Evolutionary conservation across 306 rosid species (phyloP), one percentile per base, ranked within the genome.

Genomic region (Leucaena leucocephala): DNA sequence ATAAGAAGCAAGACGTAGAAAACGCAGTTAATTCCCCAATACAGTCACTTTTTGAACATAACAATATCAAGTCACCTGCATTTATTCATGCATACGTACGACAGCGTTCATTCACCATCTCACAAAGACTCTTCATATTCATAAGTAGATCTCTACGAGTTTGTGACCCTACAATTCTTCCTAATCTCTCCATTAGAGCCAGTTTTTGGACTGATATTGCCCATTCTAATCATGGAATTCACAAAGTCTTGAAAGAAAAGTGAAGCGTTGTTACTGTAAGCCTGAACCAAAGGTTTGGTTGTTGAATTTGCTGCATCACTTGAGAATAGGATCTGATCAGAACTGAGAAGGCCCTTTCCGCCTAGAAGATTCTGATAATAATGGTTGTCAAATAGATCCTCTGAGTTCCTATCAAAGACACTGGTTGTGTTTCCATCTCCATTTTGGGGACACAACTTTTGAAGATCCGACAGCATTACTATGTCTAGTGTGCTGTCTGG

Each of bases 221-320:
- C 98, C 98, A 95, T 92, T 72, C 68, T 95, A 81, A 91, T 84
- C 97, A 95, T 91, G 73, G 97, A 86, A 57, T 80, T 89, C 2
- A 16, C 87, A 77, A 95, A 95, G 75, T 92, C 96, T 6, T 4
- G 38, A 39, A 77, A 68, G 91, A 91, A 95, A 62, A 80, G 92
- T 8, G 52, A n/a, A 22, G 16, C 1, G 34, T 85, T 36, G 0
- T 63, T 54, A 82, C 86, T 89, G 36, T 95, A 95, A 78, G 74
- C 81, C 65, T 80, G 85, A 12, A 95, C 97, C 71, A 90, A 65
- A 48, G 78, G 82, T 59, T 86, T 90, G 11, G 92, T 79, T 6
- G 92, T 86, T 21, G 86, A 84, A 44, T 42, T 78, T 3, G 92
- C 94, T 34, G 13, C 74, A 4, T 73, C 75, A 75, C 90, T 69